Evolutionary conservation across 2,329 filamentous ascomycete species (phyloP).

Genomic region (Fonsecaea monophora): DNA sequence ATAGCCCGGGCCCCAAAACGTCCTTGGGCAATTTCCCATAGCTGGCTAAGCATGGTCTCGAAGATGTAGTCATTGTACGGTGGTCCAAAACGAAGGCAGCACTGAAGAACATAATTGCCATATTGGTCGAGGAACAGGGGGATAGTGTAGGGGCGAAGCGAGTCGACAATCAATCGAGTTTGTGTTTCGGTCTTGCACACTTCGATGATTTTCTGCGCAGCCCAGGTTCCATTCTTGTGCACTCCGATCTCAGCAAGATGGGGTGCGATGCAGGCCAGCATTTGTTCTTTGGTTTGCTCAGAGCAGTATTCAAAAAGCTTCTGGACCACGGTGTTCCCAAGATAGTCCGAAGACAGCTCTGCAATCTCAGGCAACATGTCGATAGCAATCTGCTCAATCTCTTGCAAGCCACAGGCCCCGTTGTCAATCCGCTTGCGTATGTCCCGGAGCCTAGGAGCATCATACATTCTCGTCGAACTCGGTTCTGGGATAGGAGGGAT

Average conservation of each 20-base stretch:
- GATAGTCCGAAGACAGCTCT: constrained; percentile 91
- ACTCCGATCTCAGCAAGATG: constrained; percentile 96
- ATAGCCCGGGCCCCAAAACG: constrained; percentile 94
- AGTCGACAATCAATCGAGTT: constrained; percentile 82
- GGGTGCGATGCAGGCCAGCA: constrained; percentile 85
- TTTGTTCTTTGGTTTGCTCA: constrained; percentile 85
- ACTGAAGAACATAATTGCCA: constrained; percentile 97
- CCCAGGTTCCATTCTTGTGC: constrained; percentile 99
- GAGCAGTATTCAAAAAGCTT: constrained; percentile 98
- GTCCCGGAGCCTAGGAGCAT: constrained; percentile 91
- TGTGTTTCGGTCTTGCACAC: constrained; percentile 85
- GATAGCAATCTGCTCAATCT: constrained; percentile 90
- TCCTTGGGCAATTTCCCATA: constrained; percentile 93
- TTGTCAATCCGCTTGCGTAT: constrained; percentile 98
- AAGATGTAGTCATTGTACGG: constrained; percentile 97
- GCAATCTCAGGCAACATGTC: constrained; percentile 97
- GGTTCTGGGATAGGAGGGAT: constrained; percentile 90
- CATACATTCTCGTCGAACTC: constrained; percentile 84
- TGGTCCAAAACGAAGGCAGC: constrained; percentile 87
- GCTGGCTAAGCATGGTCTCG: constrained; percentile 90
- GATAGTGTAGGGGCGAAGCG: constrained; percentile 83
- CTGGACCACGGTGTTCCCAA: constrained; percentile 99
- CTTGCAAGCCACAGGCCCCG: constrained; percentile 79
- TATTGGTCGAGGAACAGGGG: constrained; percentile 96
- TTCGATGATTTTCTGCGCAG: constrained; percentile 98